phyloP scores from a whole-genome alignment of 2,329 filamentous ascomycete genomes.

The Colletotrichum liriopes region DNA sequence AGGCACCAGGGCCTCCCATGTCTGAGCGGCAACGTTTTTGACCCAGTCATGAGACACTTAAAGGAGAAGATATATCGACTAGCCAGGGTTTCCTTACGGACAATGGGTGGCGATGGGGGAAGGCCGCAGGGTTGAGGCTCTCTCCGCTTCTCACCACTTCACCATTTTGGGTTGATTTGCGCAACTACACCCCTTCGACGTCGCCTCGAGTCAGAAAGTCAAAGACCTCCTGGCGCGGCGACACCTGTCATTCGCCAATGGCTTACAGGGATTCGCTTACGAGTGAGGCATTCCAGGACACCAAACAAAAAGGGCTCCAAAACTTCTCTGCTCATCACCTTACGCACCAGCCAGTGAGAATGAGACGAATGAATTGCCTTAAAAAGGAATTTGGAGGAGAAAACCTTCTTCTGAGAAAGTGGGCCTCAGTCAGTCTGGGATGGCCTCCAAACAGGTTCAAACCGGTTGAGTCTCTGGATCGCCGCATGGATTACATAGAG shows the following conservation, averaged over 20 bases:
- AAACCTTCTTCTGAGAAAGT: constrained; percentile 26
- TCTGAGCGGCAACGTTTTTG: constrained; percentile 18
- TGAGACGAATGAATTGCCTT: constrained; percentile 17
- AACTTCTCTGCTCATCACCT: background rate
- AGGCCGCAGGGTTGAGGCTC: constrained; percentile 32
- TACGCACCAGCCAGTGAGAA: background rate
- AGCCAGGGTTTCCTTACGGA: constrained; percentile 10
- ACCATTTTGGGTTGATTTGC: constrained; percentile 8
- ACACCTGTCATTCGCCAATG: constrained; percentile 35
- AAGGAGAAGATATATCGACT: background rate
- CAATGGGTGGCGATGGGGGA: background rate
- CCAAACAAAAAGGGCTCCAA: background rate
- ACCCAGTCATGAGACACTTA: constrained; percentile 18
- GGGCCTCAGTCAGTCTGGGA: constrained; percentile 12
- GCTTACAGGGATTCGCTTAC: constrained; percentile 12
- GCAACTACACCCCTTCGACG: background rate
- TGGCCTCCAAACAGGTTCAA: constrained; percentile 25
- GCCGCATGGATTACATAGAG: constrained; percentile 29
- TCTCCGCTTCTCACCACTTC: constrained; percentile 19
- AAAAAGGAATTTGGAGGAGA: constrained; percentile 30
- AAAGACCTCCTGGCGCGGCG: constrained; percentile 18
- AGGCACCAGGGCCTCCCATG: constrained; percentile 19
- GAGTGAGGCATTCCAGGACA: constrained; percentile 4
- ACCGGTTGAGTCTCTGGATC: constrained; percentile 26
- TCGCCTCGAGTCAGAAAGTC: constrained; percentile 28